Evolutionary conservation across 2,329 filamentous ascomycete genomes (phyloP), one percentile per base, ranked within the genome.

Genomic region (Emydomyces testavorans): DNA sequence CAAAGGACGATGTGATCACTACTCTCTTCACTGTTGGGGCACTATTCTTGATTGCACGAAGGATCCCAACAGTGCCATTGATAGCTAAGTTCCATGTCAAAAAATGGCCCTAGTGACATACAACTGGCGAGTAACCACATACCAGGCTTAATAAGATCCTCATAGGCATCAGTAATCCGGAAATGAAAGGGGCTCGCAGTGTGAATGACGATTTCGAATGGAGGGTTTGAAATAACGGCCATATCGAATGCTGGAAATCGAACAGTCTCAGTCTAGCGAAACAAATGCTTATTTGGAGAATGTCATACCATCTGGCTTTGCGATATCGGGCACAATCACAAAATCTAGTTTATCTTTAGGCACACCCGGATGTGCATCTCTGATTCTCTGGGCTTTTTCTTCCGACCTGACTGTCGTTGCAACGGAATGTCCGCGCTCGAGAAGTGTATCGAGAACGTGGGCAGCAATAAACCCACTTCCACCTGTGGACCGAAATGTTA

Each of bases 131-230:
- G 73, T 0, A 71, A 74, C 32, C 73, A 72, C 50, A 74, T 60
- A 34, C 73, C 73, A 6, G 74, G 74, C 53, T 77, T 73, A 18
- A 78, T 63, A 7, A 78, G 61, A 47, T 69, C 67, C 58, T 80
- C 78, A 57, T 87, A 71, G 15, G 81, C 76, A 55, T 80, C 74
- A 20, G 85, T 79, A 48, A 92, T 78, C 28, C 82, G 82, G 60
- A 80, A 76, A 57, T 84, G 80, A 68, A 85, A 89, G 0, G 85
- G 84, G 0, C 77, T 81, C 1, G 83, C 82, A 4, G 82, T 85
- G 62, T 87, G 82, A 44, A 87, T 72, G 41, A 90, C 82, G 38
- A 76, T 80, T 57, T 85, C 80, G 53, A 90, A 84, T 0, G 79
- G 76, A 0, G 77, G 77, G 47, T 76, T 70, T 13, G 76, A 78